These are phyloP conservation scores for Colletotrichum sublineola DNA, from an alignment of 2,329 filamentous ascomycete genomes.

Conservation along the genomic window DNA sequence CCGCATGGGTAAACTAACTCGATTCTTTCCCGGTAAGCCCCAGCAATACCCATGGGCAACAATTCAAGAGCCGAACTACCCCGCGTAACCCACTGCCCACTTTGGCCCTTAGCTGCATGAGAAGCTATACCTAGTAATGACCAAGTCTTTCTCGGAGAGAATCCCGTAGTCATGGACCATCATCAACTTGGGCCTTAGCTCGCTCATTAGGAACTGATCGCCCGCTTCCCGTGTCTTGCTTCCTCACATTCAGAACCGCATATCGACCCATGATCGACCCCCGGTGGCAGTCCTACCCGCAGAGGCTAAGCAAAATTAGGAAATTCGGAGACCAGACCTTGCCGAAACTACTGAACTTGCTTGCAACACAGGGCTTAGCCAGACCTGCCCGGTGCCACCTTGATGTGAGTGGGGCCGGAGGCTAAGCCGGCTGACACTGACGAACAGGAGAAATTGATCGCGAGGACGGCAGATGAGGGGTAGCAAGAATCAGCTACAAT, in stretches of 20 bases:
- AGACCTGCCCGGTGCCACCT: constrained; percentile 1
- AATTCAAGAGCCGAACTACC: constrained; percentile 35
- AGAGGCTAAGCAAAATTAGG: constrained; percentile 19
- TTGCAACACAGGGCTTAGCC: constrained; percentile 11
- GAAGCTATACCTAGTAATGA: not conserved
- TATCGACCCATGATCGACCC: not conserved
- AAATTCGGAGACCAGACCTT: constrained; percentile 33
- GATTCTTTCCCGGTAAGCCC: not conserved
- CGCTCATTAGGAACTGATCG: not conserved
- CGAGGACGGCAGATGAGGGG: constrained; percentile 1
- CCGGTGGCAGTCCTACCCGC: too few relatives aligned
- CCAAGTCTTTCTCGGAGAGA: constrained; percentile 23
- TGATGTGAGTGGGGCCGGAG: constrained; percentile 29
- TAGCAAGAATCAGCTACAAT: not conserved
- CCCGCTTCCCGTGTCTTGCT: not conserved
- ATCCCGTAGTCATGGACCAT: constrained; percentile 6
- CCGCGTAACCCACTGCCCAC: constrained; percentile 37
- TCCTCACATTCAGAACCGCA: not conserved
- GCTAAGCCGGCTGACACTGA: constrained; percentile 12
- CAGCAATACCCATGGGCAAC: constrained; percentile 13
- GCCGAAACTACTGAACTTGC: not conserved
- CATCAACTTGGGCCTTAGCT: not conserved
- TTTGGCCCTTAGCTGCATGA: constrained; percentile 7
- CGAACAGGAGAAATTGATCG: not conserved
- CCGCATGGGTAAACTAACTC: constrained; percentile 4